Evolutionary conservation across 148 eudicot species (phyloP).

Genomic region (Silene latifolia): DNA sequence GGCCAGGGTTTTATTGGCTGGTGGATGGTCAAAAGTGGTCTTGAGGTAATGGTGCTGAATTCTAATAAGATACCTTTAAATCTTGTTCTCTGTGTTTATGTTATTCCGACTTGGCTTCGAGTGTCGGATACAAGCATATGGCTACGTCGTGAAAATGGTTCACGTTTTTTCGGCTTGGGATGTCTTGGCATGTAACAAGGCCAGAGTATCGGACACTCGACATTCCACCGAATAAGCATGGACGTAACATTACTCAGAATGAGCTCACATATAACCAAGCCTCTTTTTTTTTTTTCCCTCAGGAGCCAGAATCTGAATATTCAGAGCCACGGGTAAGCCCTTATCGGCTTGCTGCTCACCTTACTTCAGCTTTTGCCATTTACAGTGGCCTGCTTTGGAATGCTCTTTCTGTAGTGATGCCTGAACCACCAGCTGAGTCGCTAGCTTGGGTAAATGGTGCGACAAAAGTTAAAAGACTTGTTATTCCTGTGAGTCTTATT

Average conservation of each 20-base stretch:
- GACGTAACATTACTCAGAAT: neutral
- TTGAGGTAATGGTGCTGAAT: slow-evolving; percentile 55
- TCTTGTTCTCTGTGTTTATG: neutral
- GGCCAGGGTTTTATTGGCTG: slow-evolving; percentile 97
- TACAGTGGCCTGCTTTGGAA: slow-evolving; percentile 94
- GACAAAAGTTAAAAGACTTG: slow-evolving; percentile 81
- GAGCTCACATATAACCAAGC: neutral
- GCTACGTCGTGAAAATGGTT: too few relatives aligned
- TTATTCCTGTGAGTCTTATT: slow-evolving; percentile 77
- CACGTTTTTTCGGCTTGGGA: too few relatives aligned
- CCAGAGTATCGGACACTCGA: too few relatives aligned
- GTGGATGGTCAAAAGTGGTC: slow-evolving; percentile 99
- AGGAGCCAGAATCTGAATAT: slow-evolving; percentile 88
- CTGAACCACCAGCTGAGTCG: slow-evolving; percentile 97
- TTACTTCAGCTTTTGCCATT: slow-evolving; percentile 85
- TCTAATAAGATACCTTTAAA: neutral
- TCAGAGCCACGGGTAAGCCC: slow-evolving; percentile 96
- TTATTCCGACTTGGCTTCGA: neutral
- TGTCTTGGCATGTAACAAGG: too few relatives aligned
- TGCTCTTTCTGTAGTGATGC: slow-evolving; percentile 95
- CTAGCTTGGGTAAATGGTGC: slow-evolving; percentile 89
- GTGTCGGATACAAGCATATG: neutral
- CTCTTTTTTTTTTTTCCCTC: neutral
- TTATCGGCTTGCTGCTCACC: slow-evolving; percentile 91
- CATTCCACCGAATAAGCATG: too few relatives aligned